Conservation (phyloP, 495 filamentous ascomycete species). For the Xylaria sp. region DNA sequence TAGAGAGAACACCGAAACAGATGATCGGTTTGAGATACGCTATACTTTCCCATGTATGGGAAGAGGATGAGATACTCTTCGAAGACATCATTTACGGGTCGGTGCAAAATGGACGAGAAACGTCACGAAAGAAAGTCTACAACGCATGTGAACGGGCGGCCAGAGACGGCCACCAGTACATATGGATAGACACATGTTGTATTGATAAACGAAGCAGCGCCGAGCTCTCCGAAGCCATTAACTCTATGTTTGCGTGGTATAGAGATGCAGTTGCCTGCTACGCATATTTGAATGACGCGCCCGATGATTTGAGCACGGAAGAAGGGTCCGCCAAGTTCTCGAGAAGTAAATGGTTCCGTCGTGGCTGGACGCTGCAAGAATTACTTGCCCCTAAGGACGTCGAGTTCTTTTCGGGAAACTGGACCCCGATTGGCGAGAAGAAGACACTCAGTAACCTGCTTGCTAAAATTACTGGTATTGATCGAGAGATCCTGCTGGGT, state of each 20-base stretch:
- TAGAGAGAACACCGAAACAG: constrained; percentile 20
- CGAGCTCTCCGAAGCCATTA: constrained; percentile 54
- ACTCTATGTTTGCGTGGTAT: constrained; percentile 57
- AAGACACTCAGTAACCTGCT: neutral
- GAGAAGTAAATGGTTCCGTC: constrained; percentile 20
- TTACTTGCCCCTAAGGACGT: constrained; percentile 38
- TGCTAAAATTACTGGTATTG: constrained; percentile 20
- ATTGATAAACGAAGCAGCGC: constrained; percentile 55
- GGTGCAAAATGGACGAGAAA: neutral
- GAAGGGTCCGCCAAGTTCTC: neutral
- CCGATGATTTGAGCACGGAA: constrained; percentile 3
- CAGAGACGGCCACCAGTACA: constrained; percentile 39
- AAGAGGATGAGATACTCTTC: constrained; percentile 41
- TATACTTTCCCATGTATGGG: constrained; percentile 48
- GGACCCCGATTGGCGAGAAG: constrained; percentile 19
- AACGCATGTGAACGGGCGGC: constrained; percentile 43
- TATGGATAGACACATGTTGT: constrained; percentile 57
- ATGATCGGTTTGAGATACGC: constrained; percentile 40
- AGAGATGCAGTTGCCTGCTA: constrained; percentile 25
- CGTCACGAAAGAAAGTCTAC: constrained; percentile 42
- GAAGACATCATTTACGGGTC: constrained; percentile 34
- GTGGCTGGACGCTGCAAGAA: constrained; percentile 44
- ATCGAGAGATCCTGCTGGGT: neutral
- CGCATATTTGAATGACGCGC: constrained; percentile 22
- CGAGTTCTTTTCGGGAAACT: constrained; percentile 40